A percentile compares a stretch with the other conserved stretches of the same genome.
phyloP scores from a whole-genome alignment of 2,329 filamentous ascomycete genomes.

The Fusarium armeniacum region DNA sequence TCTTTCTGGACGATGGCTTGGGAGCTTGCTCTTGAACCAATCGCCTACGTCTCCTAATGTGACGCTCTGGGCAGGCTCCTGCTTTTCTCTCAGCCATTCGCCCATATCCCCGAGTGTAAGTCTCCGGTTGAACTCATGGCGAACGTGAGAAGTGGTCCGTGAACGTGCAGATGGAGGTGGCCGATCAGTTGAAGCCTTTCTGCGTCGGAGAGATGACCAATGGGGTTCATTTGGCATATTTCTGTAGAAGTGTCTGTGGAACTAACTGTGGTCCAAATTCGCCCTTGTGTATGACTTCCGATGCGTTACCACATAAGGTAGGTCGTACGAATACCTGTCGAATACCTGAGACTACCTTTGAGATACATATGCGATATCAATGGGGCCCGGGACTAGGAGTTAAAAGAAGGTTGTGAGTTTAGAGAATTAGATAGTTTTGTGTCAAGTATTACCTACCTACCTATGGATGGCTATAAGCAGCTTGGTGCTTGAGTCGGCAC shows the following conservation, averaged over 20 bases:
- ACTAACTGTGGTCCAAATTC: background rate
- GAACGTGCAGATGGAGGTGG: background rate
- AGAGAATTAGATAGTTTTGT: background rate
- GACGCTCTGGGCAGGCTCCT: conserved; percentile 20
- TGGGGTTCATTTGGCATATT: conserved; percentile 22
- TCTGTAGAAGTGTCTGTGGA: background rate
- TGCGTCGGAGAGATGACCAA: conserved; percentile 25
- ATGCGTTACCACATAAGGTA: background rate
- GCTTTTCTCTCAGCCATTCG: conserved; percentile 58
- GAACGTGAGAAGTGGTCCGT: background rate
- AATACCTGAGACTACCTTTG: background rate
- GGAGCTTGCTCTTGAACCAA: conserved; percentile 63
- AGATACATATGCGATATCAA: background rate
- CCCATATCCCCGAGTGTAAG: conserved; percentile 45
- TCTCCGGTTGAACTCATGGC: conserved; percentile 6
- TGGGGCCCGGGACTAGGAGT: background rate
- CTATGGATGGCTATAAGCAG: background rate
- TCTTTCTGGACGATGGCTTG: conserved; percentile 64
- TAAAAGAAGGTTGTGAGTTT: background rate
- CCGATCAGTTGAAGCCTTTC: conserved; percentile 1
- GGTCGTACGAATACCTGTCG: background rate
- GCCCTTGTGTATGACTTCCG: background rate
- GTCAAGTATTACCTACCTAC: background rate
- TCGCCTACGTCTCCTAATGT: conserved; percentile 50
- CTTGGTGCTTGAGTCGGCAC: background rate